phyloP scores from a whole-genome alignment of 345 rosid species.

The Aethionema arabicum region DNA sequence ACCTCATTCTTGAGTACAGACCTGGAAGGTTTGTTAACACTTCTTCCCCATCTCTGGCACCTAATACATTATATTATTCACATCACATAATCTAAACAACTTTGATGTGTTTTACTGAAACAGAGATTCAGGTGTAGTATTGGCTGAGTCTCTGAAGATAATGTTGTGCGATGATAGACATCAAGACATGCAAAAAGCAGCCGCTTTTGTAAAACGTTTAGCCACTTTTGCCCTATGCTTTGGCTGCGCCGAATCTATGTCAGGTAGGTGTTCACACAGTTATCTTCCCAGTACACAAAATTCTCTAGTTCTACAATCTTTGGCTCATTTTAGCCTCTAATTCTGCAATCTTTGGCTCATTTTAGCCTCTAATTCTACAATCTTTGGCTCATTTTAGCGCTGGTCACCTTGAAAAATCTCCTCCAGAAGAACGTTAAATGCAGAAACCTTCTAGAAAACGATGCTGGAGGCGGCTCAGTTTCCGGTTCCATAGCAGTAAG shows the following conservation, averaged over 20 bases:
- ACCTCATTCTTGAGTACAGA: constrained; percentile 79
- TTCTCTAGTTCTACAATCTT: neutral
- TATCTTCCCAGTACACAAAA: no score
- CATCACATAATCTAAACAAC: neutral
- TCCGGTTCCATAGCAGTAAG: constrained; percentile 85
- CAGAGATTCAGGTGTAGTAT: constrained; percentile 86
- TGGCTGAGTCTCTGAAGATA: constrained; percentile 87
- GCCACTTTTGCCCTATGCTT: constrained; percentile 79
- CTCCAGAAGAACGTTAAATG: constrained; percentile 86
- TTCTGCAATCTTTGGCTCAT: neutral
- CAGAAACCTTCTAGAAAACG: constrained; percentile 87
- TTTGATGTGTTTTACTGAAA: constrained; percentile 9
- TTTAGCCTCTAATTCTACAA: constrained; percentile 29
- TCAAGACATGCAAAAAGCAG: constrained; percentile 97
- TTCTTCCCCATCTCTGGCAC: no score
- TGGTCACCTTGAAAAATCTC: constrained; percentile 78
- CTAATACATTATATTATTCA: neutral
- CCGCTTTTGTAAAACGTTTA: constrained; percentile 89
- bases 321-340: constrained; percentile 43
- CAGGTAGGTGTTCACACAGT: constrained; percentile 47
- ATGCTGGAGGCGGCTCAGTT: constrained; percentile 96
- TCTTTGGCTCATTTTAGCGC: constrained; percentile 45
- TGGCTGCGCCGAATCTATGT: constrained; percentile 88
- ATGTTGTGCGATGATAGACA: constrained; percentile 95
- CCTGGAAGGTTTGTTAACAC: constrained; percentile 89